phyloP scores from a whole-genome alignment of 2,329 filamentous ascomycete species.

The Lachnum nothofagi region DNA sequence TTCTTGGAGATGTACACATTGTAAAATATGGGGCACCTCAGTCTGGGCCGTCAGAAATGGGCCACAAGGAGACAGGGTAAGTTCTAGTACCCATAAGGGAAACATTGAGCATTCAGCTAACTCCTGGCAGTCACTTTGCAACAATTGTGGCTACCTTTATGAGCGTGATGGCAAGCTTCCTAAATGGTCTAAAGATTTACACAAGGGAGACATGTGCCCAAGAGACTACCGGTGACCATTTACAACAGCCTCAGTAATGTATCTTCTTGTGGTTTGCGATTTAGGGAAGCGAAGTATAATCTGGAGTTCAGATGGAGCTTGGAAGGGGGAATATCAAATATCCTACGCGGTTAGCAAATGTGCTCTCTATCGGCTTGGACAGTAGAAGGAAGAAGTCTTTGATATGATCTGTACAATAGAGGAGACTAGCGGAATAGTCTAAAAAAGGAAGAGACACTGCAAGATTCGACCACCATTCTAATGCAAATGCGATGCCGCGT shows the following conservation, averaged over 20 bases:
- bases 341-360: conserved; percentile 10
- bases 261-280: conserved; percentile 2
- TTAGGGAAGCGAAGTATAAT: conserved; percentile 9
- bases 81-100: conserved; percentile 31
- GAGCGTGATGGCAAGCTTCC: conserved; percentile 83
- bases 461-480: not conserved
- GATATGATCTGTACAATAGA: conserved; percentile 6
- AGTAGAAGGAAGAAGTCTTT: conserved; percentile 2
- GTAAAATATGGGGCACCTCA: conserved; percentile 77
- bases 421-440: not conserved
- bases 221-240: conserved; percentile 30
- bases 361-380: conserved; percentile 2
- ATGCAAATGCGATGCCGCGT: not conserved
- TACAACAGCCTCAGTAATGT: not conserved
- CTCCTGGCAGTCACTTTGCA: conserved; percentile 63
- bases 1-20: conserved; percentile 85
- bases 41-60: conserved; percentile 96
- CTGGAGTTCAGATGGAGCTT: conserved; percentile 15
- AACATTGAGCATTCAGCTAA: conserved; percentile 21
- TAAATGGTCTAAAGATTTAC: conserved; percentile 68
- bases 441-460: not conserved
- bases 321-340: conserved; percentile 9
- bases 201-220: conserved; percentile 37
- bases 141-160: conserved; percentile 85
- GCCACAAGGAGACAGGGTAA: conserved; percentile 74